Evolutionary conservation across 768 basidiomycete species (phyloP).

Genomic region (Xerocomellus intermedius): DNA sequence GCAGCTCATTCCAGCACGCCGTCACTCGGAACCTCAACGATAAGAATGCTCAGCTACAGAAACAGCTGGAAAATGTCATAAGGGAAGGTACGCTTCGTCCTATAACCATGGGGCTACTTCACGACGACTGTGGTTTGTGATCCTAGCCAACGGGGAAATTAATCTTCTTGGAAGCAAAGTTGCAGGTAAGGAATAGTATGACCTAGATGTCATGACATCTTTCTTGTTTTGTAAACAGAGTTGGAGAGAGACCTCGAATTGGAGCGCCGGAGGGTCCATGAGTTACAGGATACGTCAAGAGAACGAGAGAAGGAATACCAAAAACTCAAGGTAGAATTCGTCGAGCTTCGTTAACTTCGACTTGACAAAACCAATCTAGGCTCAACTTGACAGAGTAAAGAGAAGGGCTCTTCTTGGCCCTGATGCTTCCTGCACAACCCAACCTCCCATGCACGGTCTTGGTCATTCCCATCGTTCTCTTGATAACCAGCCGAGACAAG

Average conservation of each 20-base stretch:
- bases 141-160: conserved; percentile 74
- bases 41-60: conserved; percentile 78
- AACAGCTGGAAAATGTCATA: conserved; percentile 82
- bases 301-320: conserved; percentile 87
- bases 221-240: conserved; percentile 41
- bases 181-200: conserved; percentile 42
- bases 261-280: conserved; percentile 71
- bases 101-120: background rate
- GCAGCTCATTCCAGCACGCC: conserved; percentile 73
- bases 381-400: conserved; percentile 80
- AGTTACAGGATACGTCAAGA: conserved; percentile 68
- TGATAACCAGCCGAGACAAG: conserved; percentile 19
- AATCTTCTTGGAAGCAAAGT: conserved; percentile 67
- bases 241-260: conserved; percentile 78
- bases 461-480: conserved; percentile 16
- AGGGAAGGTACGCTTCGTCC: conserved; percentile 60
- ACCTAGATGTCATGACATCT: background rate
- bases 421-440: conserved; percentile 14
- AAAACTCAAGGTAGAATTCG: conserved; percentile 64
- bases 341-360: background rate
- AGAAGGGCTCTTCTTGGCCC: conserved; percentile 72
- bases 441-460: conserved; percentile 19
- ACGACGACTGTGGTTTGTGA: background rate
- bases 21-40: conserved; percentile 79
- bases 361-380: conserved; percentile 36